Conservation (phyloP, 140 eudicot genomes). For the Ambrosia hybrid region DNA sequence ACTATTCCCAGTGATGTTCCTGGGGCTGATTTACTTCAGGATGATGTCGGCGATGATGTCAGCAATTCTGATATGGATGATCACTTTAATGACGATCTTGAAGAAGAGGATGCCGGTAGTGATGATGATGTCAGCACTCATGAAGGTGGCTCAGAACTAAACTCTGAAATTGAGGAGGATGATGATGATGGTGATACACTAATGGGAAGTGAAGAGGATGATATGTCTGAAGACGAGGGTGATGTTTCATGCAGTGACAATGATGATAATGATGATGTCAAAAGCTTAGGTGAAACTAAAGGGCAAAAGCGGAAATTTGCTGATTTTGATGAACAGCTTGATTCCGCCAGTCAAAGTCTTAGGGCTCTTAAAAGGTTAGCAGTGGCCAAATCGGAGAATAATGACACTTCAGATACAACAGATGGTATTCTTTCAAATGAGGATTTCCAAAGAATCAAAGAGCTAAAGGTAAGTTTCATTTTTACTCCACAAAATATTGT, state of each 20-base stretch:
- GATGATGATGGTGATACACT: constrained; percentile 30
- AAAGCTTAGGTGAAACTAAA: constrained; percentile 31
- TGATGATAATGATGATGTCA: constrained; percentile 26
- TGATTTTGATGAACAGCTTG: constrained; percentile 65
- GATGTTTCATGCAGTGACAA: constrained; percentile 29
- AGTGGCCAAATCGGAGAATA: constrained; percentile 44
- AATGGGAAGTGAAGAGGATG: constrained; percentile 54
- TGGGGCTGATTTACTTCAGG: constrained; percentile 69
- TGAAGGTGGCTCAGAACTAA: constrained; percentile 44
- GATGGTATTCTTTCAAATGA: constrained; percentile 85
- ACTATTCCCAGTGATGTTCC: constrained; percentile 67
- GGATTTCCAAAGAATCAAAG: constrained; percentile 81
- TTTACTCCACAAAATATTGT: not conserved
- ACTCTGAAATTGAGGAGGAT: constrained; percentile 29
- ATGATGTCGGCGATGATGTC: constrained; percentile 40
- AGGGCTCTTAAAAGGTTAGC: constrained; percentile 85
- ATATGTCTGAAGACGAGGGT: constrained; percentile 40
- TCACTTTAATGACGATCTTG: constrained; percentile 27
- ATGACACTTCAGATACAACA: constrained; percentile 19
- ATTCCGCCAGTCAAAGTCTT: constrained; percentile 74
- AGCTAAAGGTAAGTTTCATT: constrained; percentile 47
- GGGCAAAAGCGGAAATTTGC: constrained; percentile 67
- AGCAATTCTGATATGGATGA: constrained; percentile 46
- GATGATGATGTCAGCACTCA: constrained; percentile 39
- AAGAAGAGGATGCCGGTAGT: constrained; percentile 36